Evolutionary conservation across 441 rosid genomes (phyloP).

Genomic region (Croton laevigatus): DNA sequence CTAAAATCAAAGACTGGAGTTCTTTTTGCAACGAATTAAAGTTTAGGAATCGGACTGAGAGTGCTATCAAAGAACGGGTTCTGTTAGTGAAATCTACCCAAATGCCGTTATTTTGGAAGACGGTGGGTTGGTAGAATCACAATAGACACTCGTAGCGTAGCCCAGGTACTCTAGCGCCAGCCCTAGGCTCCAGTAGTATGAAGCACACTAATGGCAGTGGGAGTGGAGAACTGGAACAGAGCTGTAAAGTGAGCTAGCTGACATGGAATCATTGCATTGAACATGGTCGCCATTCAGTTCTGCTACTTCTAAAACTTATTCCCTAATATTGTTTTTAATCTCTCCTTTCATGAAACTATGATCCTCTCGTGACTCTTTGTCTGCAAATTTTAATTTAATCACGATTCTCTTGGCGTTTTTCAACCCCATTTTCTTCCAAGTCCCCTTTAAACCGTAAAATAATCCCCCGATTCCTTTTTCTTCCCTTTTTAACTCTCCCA

Average conservation of each 20-base stretch:
- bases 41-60: too few relatives aligned
- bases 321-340: neutral
- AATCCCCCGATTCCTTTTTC: neutral
- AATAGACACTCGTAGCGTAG: too few relatives aligned
- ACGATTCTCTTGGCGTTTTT: neutral
- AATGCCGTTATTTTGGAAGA: too few relatives aligned
- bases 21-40: too few relatives aligned
- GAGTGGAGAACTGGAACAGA: neutral
- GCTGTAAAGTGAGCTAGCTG: conserved; percentile 7
- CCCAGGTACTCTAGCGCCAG: neutral
- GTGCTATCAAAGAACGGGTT: too few relatives aligned
- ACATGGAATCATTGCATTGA: neutral
- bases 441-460: conserved; percentile 4
- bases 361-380: neutral
- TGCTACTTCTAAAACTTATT: neutral
- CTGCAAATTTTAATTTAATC: neutral
- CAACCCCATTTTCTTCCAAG: neutral
- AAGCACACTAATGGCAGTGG: neutral
- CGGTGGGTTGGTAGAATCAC: too few relatives aligned
- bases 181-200: neutral
- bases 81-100: too few relatives aligned
- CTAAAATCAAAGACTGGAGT: too few relatives aligned
- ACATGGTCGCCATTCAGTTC: conserved; percentile 7
- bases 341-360: conserved; percentile 1
- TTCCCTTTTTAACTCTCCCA: conserved; percentile 5